phyloP scores from a whole-genome alignment of 495 filamentous ascomycete genomes.

The Xylaria venustula region DNA sequence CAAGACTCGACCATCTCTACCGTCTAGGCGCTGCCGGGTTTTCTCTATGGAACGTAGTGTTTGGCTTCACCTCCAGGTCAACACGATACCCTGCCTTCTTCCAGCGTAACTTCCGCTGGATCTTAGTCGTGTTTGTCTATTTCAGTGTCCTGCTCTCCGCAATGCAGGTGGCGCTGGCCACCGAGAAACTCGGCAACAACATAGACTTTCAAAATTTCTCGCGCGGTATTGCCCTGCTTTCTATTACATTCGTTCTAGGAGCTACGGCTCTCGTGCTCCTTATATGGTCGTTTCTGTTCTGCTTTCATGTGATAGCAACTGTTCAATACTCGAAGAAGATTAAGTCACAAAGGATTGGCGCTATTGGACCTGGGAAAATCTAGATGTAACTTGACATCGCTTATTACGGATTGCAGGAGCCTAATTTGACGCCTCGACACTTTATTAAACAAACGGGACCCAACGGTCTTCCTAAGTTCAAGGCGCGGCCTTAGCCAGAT shows the following conservation, averaged over 20 bases:
- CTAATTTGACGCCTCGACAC: too few relatives aligned
- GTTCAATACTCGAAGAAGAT: conserved; percentile 9
- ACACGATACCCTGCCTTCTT: conserved; percentile 32
- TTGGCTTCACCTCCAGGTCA: conserved; percentile 12
- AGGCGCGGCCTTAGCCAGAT: too few relatives aligned
- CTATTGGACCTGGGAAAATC: background rate
- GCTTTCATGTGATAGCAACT: conserved; percentile 16
- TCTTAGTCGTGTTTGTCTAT: conserved; percentile 42
- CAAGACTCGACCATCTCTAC: conserved; percentile 24
- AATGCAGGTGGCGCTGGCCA: conserved; percentile 55
- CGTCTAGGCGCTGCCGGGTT: background rate
- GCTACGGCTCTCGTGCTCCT: conserved; percentile 12
- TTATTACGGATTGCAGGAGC: too few relatives aligned
- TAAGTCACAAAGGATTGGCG: background rate
- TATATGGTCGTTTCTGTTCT: conserved; percentile 18
- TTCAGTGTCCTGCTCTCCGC: conserved; percentile 50
- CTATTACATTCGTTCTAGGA: conserved; percentile 20
- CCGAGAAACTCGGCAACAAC: conserved; percentile 31
- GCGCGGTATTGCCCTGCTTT: conserved; percentile 25
- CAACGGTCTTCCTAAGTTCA: too few relatives aligned
- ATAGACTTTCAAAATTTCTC: conserved; percentile 35
- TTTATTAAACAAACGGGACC: too few relatives aligned
- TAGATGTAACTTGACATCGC: background rate
- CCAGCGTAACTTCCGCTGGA: conserved; percentile 40
- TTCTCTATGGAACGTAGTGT: background rate